Evolutionary conservation across 176 grass and related monocot species (phyloP), one percentile per base, ranked within the genome.

Genomic region (Paspalum vaginatum): DNA sequence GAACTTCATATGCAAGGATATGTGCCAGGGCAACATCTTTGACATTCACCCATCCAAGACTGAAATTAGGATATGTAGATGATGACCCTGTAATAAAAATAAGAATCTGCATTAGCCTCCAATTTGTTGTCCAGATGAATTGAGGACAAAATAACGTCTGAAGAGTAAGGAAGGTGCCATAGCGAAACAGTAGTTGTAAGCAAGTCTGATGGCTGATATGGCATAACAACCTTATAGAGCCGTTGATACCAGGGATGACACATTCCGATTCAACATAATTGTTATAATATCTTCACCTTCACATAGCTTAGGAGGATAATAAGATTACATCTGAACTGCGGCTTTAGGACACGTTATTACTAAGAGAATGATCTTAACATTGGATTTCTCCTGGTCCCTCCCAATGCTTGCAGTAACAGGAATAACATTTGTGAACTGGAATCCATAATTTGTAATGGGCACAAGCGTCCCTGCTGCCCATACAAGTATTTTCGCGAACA

Each of bases 11-110:
- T 51, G 89, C 89, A 70, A 84, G 84, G 57, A 91, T 71, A 81
- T 91, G 89, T 15, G 80, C 89, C 63, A 91, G 32, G n/a, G 85
- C 81, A 58, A 91, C 89, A 81, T 91, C 89, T 58, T 81, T 87
- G 56, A 91, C 81, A 76, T 91, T 87, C 53, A 91, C 58, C 89
- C 81, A 84, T 46, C 85, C 80, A 25, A 84, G 9, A 57, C 12
- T 84, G 2, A 20, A 13, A 84, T 91, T 91, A 14, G 81, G 71
- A 57, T 76, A 91, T 46, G 89, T 91, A 50, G 86, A 74, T 4
- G 79, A 66, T 61, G 84, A 80, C 37, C 89, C 89, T 91, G 62
- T 32, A 80, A 65, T 32, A 52, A 79, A n/a, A 8, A 76, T 68
- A 37, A 77, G 6, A 70, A 46, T 54, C 44, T 22, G 6, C 15